These are phyloP conservation scores for Closterium sp. DNA, from an alignment of 139 green algal species.

Conservation along the genomic window DNA sequence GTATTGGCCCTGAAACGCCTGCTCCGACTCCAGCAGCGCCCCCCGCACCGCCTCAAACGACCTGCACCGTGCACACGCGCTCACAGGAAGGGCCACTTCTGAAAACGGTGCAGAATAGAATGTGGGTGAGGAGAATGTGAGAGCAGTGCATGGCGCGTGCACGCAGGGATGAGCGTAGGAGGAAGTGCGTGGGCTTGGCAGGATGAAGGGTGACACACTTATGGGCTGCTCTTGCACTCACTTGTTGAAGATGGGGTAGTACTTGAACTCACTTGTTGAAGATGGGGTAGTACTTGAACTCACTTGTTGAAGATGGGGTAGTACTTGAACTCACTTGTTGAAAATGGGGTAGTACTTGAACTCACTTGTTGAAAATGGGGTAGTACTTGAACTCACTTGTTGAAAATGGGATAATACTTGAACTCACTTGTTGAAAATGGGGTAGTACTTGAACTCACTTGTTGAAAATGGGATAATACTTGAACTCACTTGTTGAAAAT, in stretches of 20 bases:
- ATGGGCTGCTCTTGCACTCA: neutral
- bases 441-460: neutral
- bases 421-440: neutral
- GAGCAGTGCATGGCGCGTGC: neutral
- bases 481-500: neutral
- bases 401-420: neutral
- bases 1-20: neutral
- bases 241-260: neutral
- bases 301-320: neutral
- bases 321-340: too few species aligned
- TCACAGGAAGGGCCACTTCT: too few species aligned
- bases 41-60: neutral
- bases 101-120: neutral
- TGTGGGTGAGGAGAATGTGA: neutral
- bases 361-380: neutral
- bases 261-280: neutral
- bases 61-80: too few species aligned
- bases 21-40: neutral
- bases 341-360: neutral
- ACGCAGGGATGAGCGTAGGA: neutral
- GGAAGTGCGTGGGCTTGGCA: neutral
- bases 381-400: neutral
- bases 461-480: neutral
- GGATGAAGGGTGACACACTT: neutral
- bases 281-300: neutral